A percentile compares a stretch with the other conserved stretches of the same genome.
These are phyloP conservation scores for Hypomyces perniciosus DNA, from an alignment of 2,329 filamentous ascomycete genomes.

Conservation along the genomic window DNA sequence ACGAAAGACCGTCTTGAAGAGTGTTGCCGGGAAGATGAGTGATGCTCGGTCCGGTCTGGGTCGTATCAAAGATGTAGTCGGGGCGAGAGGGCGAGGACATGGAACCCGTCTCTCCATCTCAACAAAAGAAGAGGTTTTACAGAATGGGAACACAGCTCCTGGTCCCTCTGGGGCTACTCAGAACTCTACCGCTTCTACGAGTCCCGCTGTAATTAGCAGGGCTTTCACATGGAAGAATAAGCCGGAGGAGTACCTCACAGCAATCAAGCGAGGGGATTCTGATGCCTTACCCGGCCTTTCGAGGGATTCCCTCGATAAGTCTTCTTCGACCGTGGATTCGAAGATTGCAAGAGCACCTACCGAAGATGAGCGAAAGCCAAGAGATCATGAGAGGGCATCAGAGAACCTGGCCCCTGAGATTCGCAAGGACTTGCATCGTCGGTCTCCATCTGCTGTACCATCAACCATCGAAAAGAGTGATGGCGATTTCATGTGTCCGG, in stretches of 20 bases:
- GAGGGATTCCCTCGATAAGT: conserved; percentile 21
- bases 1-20: conserved; percentile 67
- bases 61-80: conserved; percentile 80
- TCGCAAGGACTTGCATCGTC: conserved; percentile 35
- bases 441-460: conserved; percentile 50
- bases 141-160: conserved; percentile 20
- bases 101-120: conserved; percentile 43
- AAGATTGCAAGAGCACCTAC: conserved; percentile 17
- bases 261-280: conserved; percentile 31
- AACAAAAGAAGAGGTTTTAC: conserved; percentile 45
- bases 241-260: conserved; percentile 51
- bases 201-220: conserved; percentile 37
- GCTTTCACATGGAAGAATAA: conserved; percentile 60
- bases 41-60: conserved; percentile 79
- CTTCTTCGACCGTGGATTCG: conserved; percentile 24
- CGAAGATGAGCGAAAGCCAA: conserved; percentile 18
- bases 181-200: conserved; percentile 25
- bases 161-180: conserved; percentile 14
- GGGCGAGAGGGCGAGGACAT: conserved; percentile 51
- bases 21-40: conserved; percentile 69
- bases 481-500: conserved; percentile 2
- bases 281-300: conserved; percentile 22
- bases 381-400: conserved; percentile 22
- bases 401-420: conserved; percentile 34
- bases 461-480: conserved; percentile 51